These are phyloP conservation scores for Vitis hybrid DNA, from an alignment of 177 flowering plant species.

Conservation along the genomic window DNA sequence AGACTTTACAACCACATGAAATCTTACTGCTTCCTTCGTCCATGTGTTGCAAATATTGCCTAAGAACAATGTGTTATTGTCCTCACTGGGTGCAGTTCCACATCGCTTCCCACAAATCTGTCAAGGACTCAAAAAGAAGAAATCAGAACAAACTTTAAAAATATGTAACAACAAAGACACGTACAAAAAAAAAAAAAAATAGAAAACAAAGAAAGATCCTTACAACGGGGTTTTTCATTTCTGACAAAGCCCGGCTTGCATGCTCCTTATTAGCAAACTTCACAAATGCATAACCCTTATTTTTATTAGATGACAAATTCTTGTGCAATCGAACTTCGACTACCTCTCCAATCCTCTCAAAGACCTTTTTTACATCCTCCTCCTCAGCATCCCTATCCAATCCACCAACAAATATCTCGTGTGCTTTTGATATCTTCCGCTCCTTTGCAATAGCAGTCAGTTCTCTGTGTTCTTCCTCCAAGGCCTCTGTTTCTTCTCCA, in stretches of 20 bases:
- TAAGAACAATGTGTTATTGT: slow-evolving; percentile 66
- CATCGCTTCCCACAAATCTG: slow-evolving; percentile 79
- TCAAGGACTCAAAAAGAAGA: not conserved
- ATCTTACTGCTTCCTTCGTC: slow-evolving; percentile 83
- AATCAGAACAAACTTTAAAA: slow-evolving; percentile 3
- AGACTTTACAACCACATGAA: not conserved
- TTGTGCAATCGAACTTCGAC: slow-evolving; percentile 62
- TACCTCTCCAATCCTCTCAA: slow-evolving; percentile 63
- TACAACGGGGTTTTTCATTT: slow-evolving; percentile 71
- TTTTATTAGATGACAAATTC: slow-evolving; percentile 51
- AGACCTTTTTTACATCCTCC: slow-evolving; percentile 64
- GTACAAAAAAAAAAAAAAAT: not conserved
- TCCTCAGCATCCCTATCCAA: slow-evolving; percentile 64
- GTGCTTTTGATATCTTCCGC: slow-evolving; percentile 57
- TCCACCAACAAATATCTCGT: slow-evolving; percentile 78
- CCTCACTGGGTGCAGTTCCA: slow-evolving; percentile 73
- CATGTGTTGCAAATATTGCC: slow-evolving; percentile 87
- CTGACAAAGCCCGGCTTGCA: slow-evolving; percentile 54
- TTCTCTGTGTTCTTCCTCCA: slow-evolving; percentile 54
- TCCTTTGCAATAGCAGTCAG: slow-evolving; percentile 50
- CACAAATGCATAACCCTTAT: slow-evolving; percentile 82
- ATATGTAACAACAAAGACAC: not conserved
- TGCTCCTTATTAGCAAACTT: slow-evolving; percentile 66
- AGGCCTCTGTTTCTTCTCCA: slow-evolving; percentile 35
- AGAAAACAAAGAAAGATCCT: slow-evolving; percentile 10